phyloP scores from a whole-genome alignment of 495 filamentous ascomycete species.

The Annulohypoxylon nitens region DNA sequence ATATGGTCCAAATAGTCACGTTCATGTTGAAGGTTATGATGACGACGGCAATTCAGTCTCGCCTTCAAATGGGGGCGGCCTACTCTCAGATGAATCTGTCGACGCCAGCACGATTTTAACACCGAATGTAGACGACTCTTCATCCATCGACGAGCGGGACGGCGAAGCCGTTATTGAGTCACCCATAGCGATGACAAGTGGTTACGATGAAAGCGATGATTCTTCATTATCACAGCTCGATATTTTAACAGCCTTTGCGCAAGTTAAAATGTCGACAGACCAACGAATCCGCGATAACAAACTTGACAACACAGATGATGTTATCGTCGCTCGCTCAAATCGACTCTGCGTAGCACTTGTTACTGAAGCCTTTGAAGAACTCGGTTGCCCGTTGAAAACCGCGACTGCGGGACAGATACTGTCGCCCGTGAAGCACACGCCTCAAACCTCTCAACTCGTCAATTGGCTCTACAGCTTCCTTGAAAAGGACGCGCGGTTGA shows the following conservation, averaged over 20 bases:
- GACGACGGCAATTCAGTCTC: background rate
- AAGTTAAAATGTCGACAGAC: background rate
- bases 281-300: background rate
- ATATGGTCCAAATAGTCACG: background rate
- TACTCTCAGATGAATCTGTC: background rate
- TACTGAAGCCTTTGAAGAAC: conserved; percentile 61
- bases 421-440: conserved; percentile 48
- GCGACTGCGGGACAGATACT: conserved; percentile 55
- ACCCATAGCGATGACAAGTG: background rate
- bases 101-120: background rate
- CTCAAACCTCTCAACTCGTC: conserved; percentile 53
- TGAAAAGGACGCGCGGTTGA: conserved; percentile 54
- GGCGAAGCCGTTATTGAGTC: background rate
- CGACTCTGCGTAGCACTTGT: conserved; percentile 56
- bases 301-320: conserved; percentile 6
- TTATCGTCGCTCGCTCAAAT: conserved; percentile 40
- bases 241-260: background rate
- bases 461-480: conserved; percentile 59
- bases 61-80: background rate
- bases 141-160: background rate
- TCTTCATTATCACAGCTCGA: background rate
- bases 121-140: background rate
- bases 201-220: background rate
- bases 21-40: background rate
- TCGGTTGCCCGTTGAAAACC: conserved; percentile 54